These are phyloP conservation scores for Tripterygium wilfordii DNA, from an alignment of 177 flowering plant species.

Conservation along the genomic window DNA sequence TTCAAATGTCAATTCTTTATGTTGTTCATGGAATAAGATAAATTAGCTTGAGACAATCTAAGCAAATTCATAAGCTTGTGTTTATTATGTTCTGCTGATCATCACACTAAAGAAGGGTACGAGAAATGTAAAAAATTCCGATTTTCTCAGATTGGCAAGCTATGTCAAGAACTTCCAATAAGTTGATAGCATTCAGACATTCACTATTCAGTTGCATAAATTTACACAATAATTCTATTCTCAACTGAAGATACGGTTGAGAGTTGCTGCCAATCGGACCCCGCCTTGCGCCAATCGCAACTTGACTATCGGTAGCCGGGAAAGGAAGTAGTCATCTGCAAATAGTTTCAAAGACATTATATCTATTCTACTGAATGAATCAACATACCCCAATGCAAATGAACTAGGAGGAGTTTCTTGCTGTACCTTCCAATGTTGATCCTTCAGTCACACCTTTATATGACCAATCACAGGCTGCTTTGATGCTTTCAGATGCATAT, in stretches of 20 bases:
- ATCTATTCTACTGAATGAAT: not conserved
- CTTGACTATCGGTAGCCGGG: slow-evolving; percentile 56
- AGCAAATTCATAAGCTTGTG: no score
- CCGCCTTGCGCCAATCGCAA: slow-evolving; percentile 71
- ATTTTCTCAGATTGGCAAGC: no score
- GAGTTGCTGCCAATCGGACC: slow-evolving; percentile 77
- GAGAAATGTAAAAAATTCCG: no score
- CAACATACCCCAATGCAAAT: not conserved
- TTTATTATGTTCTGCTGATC: no score
- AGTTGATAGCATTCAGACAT: not conserved
- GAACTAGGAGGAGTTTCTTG: not conserved
- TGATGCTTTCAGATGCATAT: slow-evolving; percentile 79
- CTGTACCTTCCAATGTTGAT: slow-evolving; percentile 59
- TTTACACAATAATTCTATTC: not conserved
- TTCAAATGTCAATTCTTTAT: no score
- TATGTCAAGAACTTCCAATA: no score
- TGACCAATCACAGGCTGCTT: slow-evolving; percentile 84
- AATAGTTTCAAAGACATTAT: slow-evolving; percentile 1
- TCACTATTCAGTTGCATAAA: not conserved
- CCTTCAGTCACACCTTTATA: slow-evolving; percentile 62
- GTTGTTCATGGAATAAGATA: no score
- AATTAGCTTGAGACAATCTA: no score
- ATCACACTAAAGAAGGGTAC: no score
- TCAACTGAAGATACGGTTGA: slow-evolving; percentile 64
- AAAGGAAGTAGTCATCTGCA: slow-evolving; percentile 78